A percentile compares a stretch with the other conserved stretches of the same genome.
Evolutionary conservation across 106 monocot species (phyloP).

Genomic region (Dendrobium nobile): DNA sequence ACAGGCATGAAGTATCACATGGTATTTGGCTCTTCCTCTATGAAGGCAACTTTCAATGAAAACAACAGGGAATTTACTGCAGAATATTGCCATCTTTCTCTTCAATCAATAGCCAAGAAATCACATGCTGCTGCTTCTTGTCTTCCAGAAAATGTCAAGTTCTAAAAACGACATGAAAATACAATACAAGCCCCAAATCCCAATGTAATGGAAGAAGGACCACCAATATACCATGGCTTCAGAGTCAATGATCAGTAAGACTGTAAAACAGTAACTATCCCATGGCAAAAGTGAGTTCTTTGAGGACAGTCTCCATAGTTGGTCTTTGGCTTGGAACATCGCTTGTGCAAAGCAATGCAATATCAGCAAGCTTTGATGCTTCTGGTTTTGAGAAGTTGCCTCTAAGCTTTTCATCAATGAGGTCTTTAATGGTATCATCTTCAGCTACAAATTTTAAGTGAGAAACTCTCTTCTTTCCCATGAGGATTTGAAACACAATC

Average conservation of each 20-base stretch:
- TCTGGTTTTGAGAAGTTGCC: slow-evolving; percentile 57
- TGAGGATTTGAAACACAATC: slow-evolving; percentile 52
- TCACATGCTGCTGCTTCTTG: background rate
- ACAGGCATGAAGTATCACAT: no score
- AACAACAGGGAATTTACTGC: background rate
- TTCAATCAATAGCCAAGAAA: background rate
- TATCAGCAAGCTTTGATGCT: slow-evolving; percentile 57
- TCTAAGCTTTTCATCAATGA: slow-evolving; percentile 56
- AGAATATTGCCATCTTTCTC: background rate
- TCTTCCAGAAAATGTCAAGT: background rate
- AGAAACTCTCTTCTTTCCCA: slow-evolving; percentile 41
- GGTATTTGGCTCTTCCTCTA: background rate
- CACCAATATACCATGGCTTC: background rate
- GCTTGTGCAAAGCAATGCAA: slow-evolving; percentile 66
- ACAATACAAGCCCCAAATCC: background rate
- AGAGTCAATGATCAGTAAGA: background rate
- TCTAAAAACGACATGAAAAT: background rate
- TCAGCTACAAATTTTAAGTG: slow-evolving; percentile 29
- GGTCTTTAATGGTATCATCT: slow-evolving; percentile 43
- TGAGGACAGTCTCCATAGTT: slow-evolving; percentile 52
- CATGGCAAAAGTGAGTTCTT: slow-evolving; percentile 13
- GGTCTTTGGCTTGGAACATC: slow-evolving; percentile 57
- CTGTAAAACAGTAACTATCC: background rate
- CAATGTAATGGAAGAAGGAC: background rate
- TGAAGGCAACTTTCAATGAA: background rate